phyloP scores from a whole-genome alignment of 202 grass and related monocot species.

The Digitaria exilis region DNA sequence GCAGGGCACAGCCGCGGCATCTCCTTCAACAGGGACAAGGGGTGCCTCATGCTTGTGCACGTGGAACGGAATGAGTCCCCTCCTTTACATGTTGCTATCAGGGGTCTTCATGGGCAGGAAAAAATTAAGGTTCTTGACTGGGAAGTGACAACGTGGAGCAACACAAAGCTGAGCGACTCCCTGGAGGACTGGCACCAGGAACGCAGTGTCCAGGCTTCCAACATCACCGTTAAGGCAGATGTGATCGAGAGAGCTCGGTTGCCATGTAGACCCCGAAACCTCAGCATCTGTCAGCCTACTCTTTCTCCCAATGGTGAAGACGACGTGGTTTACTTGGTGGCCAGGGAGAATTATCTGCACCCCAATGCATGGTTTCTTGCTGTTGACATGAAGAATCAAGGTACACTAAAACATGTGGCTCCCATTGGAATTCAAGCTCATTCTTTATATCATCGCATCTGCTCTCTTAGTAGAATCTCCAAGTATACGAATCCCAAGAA shows the following conservation, averaged over 20 bases:
- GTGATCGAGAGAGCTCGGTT: background rate
- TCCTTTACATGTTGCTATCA: background rate
- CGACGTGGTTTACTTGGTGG: background rate
- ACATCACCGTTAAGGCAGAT: background rate
- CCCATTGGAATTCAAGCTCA: background rate
- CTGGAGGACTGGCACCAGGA: background rate
- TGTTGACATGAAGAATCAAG: background rate
- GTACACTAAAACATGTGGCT: background rate
- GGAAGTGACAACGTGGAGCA: background rate
- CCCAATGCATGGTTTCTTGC: background rate
- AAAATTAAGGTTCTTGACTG: background rate
- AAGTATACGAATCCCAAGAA: background rate
- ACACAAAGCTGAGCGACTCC: background rate
- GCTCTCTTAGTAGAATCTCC: background rate
- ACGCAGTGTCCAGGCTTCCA: background rate
- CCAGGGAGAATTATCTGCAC: slow-evolving; percentile 1
- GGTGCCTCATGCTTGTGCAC: background rate
- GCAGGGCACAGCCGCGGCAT: background rate
- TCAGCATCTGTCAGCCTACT: background rate
- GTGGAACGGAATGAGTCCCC: background rate
- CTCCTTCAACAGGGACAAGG: background rate
- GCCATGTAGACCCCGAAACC: background rate
- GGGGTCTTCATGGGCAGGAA: background rate
- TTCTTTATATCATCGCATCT: background rate
- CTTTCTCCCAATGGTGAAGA: background rate